Evolutionary conservation across 2,329 filamentous ascomycete genomes (phyloP).

Genomic region (Penicillium olsonii): DNA sequence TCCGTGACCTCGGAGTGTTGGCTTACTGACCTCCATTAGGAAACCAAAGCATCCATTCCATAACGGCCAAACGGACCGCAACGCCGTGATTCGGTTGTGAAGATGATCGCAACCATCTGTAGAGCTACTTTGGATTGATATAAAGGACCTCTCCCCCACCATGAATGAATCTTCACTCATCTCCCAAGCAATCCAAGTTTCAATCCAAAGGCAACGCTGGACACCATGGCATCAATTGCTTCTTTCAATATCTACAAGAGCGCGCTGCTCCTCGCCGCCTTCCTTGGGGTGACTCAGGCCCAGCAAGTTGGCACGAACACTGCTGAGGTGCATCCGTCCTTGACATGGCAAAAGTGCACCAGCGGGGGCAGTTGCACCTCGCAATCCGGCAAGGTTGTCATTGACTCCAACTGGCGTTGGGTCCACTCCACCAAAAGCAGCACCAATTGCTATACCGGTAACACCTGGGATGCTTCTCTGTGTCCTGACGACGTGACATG

Average conservation of each 20-base stretch:
- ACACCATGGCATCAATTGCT: constrained; percentile 13
- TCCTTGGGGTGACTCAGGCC: constrained; percentile 26
- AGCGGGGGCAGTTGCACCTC: constrained; percentile 54
- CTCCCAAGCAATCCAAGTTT: not conserved
- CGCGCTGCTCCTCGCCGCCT: constrained; percentile 30
- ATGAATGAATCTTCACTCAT: not conserved
- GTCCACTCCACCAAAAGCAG: constrained; percentile 49
- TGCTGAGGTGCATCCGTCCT: constrained; percentile 49
- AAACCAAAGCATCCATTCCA: not conserved
- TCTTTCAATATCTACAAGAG: constrained; percentile 29
- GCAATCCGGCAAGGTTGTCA: constrained; percentile 46
- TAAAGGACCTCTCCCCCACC: constrained; percentile 4
- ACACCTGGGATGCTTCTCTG: constrained; percentile 49
- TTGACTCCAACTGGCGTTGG: constrained; percentile 57
- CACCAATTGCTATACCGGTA: constrained; percentile 60
- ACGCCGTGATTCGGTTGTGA: constrained; percentile 4
- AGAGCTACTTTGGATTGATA: not conserved
- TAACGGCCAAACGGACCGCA: constrained; percentile 16
- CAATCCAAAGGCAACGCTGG: not conserved
- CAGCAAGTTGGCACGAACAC: constrained; percentile 36
- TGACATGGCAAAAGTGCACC: constrained; percentile 58
- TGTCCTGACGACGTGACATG: constrained; percentile 54
- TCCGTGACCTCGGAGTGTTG: constrained; percentile 25
- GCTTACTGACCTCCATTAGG: constrained; percentile 13
- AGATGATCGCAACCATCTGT: not conserved